Evolutionary conservation across 495 filamentous ascomycete species (phyloP).

Genomic region (Aspergillus sclerotiicarbonarius): DNA sequence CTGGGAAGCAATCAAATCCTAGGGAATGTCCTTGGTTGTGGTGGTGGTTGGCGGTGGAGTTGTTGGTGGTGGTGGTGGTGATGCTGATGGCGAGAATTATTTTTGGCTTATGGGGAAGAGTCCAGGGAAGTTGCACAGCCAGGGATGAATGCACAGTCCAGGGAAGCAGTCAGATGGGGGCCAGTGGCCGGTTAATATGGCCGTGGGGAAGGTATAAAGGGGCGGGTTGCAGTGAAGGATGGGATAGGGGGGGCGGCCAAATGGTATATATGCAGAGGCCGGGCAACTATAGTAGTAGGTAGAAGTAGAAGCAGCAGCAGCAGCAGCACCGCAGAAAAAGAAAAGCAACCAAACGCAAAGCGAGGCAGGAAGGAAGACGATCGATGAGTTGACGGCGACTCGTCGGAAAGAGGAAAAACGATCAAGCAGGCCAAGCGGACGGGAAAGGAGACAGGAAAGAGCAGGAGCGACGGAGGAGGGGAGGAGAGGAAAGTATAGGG

Average conservation of each 20-base stretch:
- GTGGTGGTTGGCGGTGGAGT: neutral
- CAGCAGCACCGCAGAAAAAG: neutral
- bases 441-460: conserved; percentile 22
- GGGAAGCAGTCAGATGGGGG: conserved; percentile 7
- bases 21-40: conserved; percentile 12
- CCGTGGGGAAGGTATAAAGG: conserved; percentile 5
- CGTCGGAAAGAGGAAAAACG: neutral
- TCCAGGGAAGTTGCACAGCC: conserved; percentile 15
- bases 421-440: conserved; percentile 11
- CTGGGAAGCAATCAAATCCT: conserved; percentile 14
- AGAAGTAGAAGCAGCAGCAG: too few species aligned
- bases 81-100: neutral
- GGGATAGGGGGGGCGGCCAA: conserved; percentile 13
- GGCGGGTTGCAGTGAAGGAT: conserved; percentile 19
- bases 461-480: conserved; percentile 11
- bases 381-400: neutral
- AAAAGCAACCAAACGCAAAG: neutral
- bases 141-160: conserved; percentile 14
- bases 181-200: conserved; percentile 4
- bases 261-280: neutral
- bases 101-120: neutral
- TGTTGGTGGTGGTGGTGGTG: conserved; percentile 5
- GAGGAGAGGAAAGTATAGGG: conserved; percentile 1
- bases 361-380: conserved; percentile 1
- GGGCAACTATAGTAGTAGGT: too few species aligned